These are phyloP conservation scores for Naganishia friedmannii DNA, from an alignment of 768 basidiomycete genomes.

Conservation along the genomic window DNA sequence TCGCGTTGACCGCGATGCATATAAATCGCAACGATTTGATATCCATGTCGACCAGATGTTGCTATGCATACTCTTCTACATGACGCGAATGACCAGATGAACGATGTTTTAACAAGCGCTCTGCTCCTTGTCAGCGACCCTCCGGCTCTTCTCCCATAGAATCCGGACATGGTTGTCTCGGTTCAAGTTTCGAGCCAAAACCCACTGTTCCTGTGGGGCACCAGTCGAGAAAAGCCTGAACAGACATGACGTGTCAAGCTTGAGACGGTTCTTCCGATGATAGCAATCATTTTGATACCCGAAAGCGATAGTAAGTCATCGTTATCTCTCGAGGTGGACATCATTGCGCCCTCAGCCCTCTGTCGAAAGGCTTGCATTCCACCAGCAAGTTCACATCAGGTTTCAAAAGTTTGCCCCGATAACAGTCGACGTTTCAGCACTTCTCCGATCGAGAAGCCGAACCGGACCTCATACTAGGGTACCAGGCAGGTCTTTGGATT, in stretches of 20 bases:
- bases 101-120: too few species aligned
- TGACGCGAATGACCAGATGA: too few species aligned
- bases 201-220: background rate
- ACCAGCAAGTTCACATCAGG: too few species aligned
- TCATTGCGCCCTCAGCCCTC: too few species aligned
- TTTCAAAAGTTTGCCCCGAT: background rate
- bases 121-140: too few species aligned
- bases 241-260: background rate
- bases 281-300: background rate
- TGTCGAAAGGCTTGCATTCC: too few species aligned
- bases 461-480: background rate
- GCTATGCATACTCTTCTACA: background rate
- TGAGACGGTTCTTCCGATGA: background rate
- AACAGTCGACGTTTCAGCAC: conserved; percentile 1
- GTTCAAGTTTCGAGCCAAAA: background rate
- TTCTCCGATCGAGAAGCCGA: background rate
- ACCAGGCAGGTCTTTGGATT: background rate
- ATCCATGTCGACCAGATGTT: background rate
- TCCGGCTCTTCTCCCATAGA: background rate
- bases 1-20: background rate
- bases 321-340: too few species aligned
- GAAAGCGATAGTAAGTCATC: background rate
- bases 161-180: background rate
- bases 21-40: background rate
- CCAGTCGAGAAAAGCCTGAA: background rate